Conservation (phyloP, 139 green algal genomes). For the Astrephomene gubernaculifera region DNA sequence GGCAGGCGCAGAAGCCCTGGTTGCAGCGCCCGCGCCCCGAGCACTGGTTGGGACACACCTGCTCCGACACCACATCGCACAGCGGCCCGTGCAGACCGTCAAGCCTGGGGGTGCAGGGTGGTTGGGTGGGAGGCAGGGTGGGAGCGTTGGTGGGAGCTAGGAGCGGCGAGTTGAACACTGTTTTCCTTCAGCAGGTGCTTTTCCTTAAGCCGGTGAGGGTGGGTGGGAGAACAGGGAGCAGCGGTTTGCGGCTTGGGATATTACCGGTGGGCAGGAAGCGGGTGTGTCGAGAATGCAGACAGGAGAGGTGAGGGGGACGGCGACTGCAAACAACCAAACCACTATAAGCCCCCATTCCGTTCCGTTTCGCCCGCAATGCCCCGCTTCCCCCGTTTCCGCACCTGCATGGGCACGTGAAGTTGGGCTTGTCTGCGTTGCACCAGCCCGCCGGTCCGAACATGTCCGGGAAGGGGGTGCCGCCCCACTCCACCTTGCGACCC, state of each 20-base stretch:
- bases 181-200: no score
- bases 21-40: constrained; percentile 59
- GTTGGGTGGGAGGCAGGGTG: not conserved
- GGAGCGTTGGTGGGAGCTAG: not conserved
- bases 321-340: not conserved
- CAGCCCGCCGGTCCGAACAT: constrained; percentile 64
- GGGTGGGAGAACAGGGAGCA: no score
- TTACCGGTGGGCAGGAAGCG: no score
- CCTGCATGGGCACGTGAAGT: constrained; percentile 27
- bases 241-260: no score
- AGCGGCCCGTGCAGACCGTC: not conserved
- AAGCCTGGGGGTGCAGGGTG: not conserved
- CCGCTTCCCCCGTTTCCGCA: no score
- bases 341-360: no score
- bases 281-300: not conserved
- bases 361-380: no score
- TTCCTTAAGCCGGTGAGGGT: no score
- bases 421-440: constrained; percentile 60
- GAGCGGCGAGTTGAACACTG: no score
- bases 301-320: not conserved
- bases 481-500: constrained; percentile 45
- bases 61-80: constrained; percentile 45
- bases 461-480: constrained; percentile 36
- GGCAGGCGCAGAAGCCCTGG: constrained; percentile 70
- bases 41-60: constrained; percentile 69